Percentiles rank a stretch among this genome's conserved stretches.
Conservation (phyloP, 257 asterid species). For the Asclepias syriaca region DNA sequence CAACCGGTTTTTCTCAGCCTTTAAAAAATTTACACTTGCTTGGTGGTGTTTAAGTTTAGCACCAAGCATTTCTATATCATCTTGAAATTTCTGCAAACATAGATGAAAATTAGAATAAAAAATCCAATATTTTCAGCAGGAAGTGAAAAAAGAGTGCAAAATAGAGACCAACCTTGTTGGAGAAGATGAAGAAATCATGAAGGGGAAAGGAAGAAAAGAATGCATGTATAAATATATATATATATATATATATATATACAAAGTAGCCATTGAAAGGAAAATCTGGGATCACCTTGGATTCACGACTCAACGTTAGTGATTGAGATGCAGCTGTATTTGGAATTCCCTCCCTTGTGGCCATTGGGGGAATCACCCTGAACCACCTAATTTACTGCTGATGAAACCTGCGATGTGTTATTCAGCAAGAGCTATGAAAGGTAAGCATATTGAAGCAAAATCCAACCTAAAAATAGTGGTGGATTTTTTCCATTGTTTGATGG, state of each 20-base stretch:
- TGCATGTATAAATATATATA: no score
- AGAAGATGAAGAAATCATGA: not conserved
- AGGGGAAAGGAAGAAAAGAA: not conserved
- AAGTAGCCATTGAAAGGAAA: not conserved
- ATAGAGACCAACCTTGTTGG: not conserved
- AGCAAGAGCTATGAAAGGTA: conserved; percentile 15
- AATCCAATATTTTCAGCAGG: not conserved
- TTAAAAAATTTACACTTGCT: conserved; percentile 49
- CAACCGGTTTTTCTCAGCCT: conserved; percentile 30
- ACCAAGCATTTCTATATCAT: conserved; percentile 52
- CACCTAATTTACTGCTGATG: conserved; percentile 14
- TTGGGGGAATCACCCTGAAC: conserved; percentile 22
- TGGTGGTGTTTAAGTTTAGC: conserved; percentile 62
- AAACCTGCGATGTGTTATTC: conserved; percentile 26
- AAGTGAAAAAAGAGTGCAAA: not conserved
- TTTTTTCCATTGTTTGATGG: not conserved
- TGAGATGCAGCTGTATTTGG: conserved; percentile 28
- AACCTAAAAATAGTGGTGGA: not conserved
- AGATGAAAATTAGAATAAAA: conserved; percentile 3
- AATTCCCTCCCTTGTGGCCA: conserved; percentile 20
- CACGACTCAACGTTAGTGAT: conserved; percentile 16
- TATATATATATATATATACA: not conserved
- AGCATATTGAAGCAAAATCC: not conserved
- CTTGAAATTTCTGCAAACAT: conserved; percentile 56
- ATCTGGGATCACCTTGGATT: conserved; percentile 42